Evolutionary conservation across 1,284 basidiomycete genomes (phyloP).

Genomic region (Xerocomus nothofagi): DNA sequence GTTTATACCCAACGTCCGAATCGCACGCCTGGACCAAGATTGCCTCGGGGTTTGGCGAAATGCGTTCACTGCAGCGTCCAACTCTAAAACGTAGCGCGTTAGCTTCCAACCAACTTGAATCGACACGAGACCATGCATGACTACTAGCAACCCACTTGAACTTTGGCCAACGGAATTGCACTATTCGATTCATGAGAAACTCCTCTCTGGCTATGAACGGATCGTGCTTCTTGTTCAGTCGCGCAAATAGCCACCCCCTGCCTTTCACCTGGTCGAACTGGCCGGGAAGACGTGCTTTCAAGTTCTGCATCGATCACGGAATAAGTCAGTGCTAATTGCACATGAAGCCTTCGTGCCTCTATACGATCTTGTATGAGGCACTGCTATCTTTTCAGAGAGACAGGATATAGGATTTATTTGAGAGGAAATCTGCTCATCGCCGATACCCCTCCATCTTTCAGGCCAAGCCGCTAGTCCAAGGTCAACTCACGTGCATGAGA

Average conservation of each 20-base stretch:
- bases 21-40: conserved; percentile 68
- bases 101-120: conserved; percentile 16
- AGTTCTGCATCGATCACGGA: conserved; percentile 37
- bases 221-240: conserved; percentile 68
- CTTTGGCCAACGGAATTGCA: conserved; percentile 91
- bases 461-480: conserved; percentile 70
- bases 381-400: conserved; percentile 73
- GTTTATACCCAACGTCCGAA: conserved; percentile 57
- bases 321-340: neutral
- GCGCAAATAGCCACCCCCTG: conserved; percentile 68
- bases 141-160: conserved; percentile 74
- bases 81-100: conserved; percentile 42
- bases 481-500: conserved; percentile 69
- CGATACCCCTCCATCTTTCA: conserved; percentile 39
- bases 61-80: conserved; percentile 54
- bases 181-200: conserved; percentile 86
- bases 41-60: conserved; percentile 67
- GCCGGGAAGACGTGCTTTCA: conserved; percentile 68
- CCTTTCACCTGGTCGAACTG: conserved; percentile 75
- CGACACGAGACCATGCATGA: neutral
- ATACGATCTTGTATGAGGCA: conserved; percentile 79
- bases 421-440: conserved; percentile 21
- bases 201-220: conserved; percentile 80
- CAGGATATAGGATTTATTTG: conserved; percentile 58
- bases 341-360: conserved; percentile 48